phyloP scores from a whole-genome alignment of 805 yeast species.

The Candida stauntonica region DNA sequence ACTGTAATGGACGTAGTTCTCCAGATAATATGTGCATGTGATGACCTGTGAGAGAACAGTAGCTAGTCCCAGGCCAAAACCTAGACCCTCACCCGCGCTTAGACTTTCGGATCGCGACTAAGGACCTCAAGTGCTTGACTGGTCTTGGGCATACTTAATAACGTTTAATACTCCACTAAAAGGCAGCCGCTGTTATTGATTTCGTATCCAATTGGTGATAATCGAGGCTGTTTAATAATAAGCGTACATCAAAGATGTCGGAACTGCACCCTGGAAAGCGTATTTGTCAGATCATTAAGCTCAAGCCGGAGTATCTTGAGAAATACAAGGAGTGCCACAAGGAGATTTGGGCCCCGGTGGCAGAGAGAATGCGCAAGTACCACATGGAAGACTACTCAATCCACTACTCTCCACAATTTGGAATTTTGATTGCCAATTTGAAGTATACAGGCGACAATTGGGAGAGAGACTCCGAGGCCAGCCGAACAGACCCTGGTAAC shows the following conservation, averaged over 20 bases:
- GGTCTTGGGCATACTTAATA: too few species aligned
- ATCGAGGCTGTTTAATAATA: too few species aligned
- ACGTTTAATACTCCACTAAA: too few species aligned
- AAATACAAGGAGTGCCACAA: conserved; percentile 34
- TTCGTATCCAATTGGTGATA: too few species aligned
- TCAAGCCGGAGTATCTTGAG: conserved; percentile 35
- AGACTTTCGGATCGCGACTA: too few species aligned
- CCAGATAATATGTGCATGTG: too few species aligned
- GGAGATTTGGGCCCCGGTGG: conserved; percentile 31
- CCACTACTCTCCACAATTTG: conserved; percentile 30
- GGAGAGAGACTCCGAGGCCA: conserved; percentile 32
- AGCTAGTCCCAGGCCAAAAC: too few species aligned
- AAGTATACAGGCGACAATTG: conserved; percentile 37
- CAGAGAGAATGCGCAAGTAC: conserved; percentile 30
- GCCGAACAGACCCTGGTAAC: conserved; percentile 34
- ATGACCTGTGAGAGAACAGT: too few species aligned
- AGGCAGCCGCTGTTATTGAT: too few species aligned
- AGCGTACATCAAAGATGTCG: conserved; percentile 8
- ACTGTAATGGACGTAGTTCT: not conserved
- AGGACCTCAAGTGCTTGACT: too few species aligned
- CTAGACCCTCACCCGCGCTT: too few species aligned
- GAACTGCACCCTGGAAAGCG: conserved; percentile 33
- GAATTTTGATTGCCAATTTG: conserved; percentile 33
- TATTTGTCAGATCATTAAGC: conserved; percentile 36
- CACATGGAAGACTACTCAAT: conserved; percentile 40